phyloP scores from a whole-genome alignment of 495 filamentous ascomycete species.

The Talaromyces nanjingensis region DNA sequence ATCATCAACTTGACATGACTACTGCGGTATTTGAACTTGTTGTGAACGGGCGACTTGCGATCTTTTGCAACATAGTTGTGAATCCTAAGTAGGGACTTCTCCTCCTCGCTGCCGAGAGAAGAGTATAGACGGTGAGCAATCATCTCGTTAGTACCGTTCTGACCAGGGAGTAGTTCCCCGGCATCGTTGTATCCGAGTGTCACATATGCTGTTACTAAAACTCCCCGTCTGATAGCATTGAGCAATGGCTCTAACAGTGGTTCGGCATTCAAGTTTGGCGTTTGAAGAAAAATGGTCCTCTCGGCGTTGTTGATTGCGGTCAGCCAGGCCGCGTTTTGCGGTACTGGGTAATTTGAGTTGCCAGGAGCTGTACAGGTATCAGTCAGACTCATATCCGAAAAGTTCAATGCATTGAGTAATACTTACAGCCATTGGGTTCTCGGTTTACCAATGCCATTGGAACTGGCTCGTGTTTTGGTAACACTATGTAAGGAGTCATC shows the following conservation, averaged over 20 bases:
- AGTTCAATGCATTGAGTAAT: neutral
- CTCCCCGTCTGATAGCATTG: constrained; percentile 56
- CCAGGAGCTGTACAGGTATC: constrained; percentile 34
- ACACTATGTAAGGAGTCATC: constrained; percentile 59
- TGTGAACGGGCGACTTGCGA: constrained; percentile 56
- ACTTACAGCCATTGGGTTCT: constrained; percentile 51
- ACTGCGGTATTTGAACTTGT: constrained; percentile 52
- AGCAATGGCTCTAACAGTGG: constrained; percentile 55
- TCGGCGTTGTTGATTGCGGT: constrained; percentile 58
- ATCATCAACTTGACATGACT: constrained; percentile 76
- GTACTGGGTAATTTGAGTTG: constrained; percentile 50
- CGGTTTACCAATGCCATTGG: constrained; percentile 69
- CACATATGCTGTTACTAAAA: constrained; percentile 60
- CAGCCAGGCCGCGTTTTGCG: constrained; percentile 68
- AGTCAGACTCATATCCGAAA: neutral
- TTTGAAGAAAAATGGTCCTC: constrained; percentile 61
- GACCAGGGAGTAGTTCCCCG: constrained; percentile 65
- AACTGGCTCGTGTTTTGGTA: constrained; percentile 45
- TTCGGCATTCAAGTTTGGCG: constrained; percentile 67
- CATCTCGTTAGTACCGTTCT: constrained; percentile 72
- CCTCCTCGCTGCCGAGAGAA: constrained; percentile 34
- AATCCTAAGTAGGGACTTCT: constrained; percentile 44
- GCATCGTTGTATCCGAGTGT: constrained; percentile 75
- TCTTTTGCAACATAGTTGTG: constrained; percentile 69
- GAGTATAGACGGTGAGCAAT: constrained; percentile 51